Conservation (phyloP, 2,329 filamentous ascomycete genomes). For the Fusarium denticulatum region DNA sequence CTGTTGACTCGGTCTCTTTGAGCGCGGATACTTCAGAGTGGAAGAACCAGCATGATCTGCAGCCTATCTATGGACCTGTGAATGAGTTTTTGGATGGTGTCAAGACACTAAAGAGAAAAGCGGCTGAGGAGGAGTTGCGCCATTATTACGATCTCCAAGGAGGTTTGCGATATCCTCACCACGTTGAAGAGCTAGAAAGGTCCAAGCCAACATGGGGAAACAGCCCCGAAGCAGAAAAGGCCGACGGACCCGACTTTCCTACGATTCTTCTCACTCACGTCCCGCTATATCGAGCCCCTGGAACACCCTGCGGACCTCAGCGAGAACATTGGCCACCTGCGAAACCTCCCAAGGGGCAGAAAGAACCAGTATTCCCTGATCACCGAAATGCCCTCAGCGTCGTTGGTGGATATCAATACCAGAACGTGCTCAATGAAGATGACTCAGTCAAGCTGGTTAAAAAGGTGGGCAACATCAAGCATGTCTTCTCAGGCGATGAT, state of each 20-base stretch:
- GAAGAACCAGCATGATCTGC: slow-evolving; percentile 61
- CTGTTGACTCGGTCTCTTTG: slow-evolving; percentile 86
- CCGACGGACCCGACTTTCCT: slow-evolving; percentile 72
- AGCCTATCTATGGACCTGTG: slow-evolving; percentile 77
- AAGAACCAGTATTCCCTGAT: slow-evolving; percentile 65
- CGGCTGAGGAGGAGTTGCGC: slow-evolving; percentile 74
- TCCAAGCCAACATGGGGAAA: slow-evolving; percentile 47
- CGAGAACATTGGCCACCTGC: slow-evolving; percentile 85
- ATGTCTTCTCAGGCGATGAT: slow-evolving; percentile 95
- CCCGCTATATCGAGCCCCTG: slow-evolving; percentile 82
- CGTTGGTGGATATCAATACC: slow-evolving; percentile 88
- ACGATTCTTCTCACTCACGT: slow-evolving; percentile 92
- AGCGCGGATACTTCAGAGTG: slow-evolving; percentile 72
- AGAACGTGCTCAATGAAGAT: slow-evolving; percentile 85
- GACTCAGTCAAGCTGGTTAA: slow-evolving; percentile 81
- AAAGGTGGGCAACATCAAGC: slow-evolving; percentile 81
- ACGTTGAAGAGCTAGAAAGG: slow-evolving; percentile 66
- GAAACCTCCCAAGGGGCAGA: slow-evolving; percentile 68
- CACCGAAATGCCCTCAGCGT: slow-evolving; percentile 83
- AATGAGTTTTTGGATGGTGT: slow-evolving; percentile 79
- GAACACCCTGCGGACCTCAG: slow-evolving; percentile 86
- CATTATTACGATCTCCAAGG: slow-evolving; percentile 69
- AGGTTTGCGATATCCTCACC: slow-evolving; percentile 66
- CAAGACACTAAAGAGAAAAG: slow-evolving; percentile 71
- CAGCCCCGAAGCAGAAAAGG: slow-evolving; percentile 51